Conservation (phyloP, 2,329 filamentous ascomycete genomes). For the Zymoseptoria tritici region DNA sequence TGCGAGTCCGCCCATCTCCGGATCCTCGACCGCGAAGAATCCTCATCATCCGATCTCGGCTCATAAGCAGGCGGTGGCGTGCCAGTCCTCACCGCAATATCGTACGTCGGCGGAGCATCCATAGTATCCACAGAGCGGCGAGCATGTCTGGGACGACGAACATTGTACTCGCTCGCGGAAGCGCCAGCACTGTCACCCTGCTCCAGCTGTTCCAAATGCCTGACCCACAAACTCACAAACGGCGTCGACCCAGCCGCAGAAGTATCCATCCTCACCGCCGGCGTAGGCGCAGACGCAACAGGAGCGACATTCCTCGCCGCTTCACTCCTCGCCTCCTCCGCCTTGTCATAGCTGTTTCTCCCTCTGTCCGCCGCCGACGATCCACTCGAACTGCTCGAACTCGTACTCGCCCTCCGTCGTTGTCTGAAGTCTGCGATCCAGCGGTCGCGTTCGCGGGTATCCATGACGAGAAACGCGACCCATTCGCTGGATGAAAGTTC, state of each 20-base stretch:
- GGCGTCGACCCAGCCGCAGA: constrained; percentile 17
- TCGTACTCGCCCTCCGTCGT: constrained; percentile 22
- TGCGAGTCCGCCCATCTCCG: neutral
- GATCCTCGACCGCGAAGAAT: neutral
- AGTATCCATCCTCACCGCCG: neutral
- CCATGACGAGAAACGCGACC: constrained; percentile 31
- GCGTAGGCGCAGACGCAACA: constrained; percentile 4
- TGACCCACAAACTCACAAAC: constrained; percentile 25
- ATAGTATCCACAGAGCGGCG: constrained; percentile 20
- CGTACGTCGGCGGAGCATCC: constrained; percentile 27
- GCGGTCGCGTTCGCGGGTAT: constrained; percentile 26
- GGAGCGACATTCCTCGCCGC: constrained; percentile 11
- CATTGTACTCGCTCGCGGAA: constrained; percentile 9
- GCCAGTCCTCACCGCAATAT: constrained; percentile 20
- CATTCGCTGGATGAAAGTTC: constrained; percentile 29
- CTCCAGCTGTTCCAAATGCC: constrained; percentile 22
- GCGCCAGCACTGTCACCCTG: constrained; percentile 8
- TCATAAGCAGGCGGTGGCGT: constrained; percentile 29
- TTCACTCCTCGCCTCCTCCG: constrained; percentile 26
- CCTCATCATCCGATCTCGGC: constrained; percentile 24
- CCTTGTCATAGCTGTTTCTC: constrained; percentile 21
- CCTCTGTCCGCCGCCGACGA: constrained; percentile 9
- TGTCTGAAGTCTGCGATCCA: constrained; percentile 27
- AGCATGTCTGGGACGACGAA: constrained; percentile 17
- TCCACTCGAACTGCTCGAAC: constrained; percentile 11